phyloP scores from a whole-genome alignment of 352 stramenopile genomes.

The Phytophthora tentaculata region DNA sequence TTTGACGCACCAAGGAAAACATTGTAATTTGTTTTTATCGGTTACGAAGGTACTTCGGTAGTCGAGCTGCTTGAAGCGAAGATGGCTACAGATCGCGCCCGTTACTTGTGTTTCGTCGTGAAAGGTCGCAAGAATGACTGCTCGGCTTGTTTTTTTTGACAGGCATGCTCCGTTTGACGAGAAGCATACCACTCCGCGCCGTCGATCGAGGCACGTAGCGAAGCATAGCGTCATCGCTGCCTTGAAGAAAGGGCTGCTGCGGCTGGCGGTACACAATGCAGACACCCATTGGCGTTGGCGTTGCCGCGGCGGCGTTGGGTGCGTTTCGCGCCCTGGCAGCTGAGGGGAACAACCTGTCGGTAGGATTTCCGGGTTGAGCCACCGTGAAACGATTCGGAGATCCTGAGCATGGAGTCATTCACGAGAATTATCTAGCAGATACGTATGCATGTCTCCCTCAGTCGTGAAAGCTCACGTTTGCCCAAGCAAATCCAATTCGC shows the following conservation, averaged over 20 bases:
- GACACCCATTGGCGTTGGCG: not conserved
- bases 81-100: slow-evolving; percentile 32
- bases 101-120: slow-evolving; percentile 10
- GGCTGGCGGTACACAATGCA: not conserved
- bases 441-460: too few relatives aligned
- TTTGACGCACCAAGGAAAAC: slow-evolving; percentile 16
- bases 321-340: not conserved
- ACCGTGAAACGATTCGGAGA: not conserved
- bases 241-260: slow-evolving; percentile 3
- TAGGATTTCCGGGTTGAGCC: not conserved
- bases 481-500: too few relatives aligned
- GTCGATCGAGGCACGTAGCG: slow-evolving; percentile 3
- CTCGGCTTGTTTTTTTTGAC: slow-evolving; percentile 36
- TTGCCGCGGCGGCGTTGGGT: not conserved
- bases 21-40: not conserved
- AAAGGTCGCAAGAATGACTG: slow-evolving; percentile 27
- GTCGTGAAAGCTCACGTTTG: too few relatives aligned
- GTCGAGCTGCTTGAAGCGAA: slow-evolving; percentile 15
- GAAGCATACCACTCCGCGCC: slow-evolving; percentile 7
- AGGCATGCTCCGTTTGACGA: slow-evolving; percentile 24
- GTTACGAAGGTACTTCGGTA: slow-evolving; percentile 5
- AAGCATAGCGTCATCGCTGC: slow-evolving; percentile 7
- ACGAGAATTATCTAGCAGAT: too few relatives aligned
- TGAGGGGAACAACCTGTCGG: not conserved
- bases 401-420: too few relatives aligned